Percentiles rank a stretch among this genome's conserved stretches.
These are phyloP conservation scores for Amauroascus niger DNA, from an alignment of 2,329 filamentous ascomycete species.

Conservation along the genomic window DNA sequence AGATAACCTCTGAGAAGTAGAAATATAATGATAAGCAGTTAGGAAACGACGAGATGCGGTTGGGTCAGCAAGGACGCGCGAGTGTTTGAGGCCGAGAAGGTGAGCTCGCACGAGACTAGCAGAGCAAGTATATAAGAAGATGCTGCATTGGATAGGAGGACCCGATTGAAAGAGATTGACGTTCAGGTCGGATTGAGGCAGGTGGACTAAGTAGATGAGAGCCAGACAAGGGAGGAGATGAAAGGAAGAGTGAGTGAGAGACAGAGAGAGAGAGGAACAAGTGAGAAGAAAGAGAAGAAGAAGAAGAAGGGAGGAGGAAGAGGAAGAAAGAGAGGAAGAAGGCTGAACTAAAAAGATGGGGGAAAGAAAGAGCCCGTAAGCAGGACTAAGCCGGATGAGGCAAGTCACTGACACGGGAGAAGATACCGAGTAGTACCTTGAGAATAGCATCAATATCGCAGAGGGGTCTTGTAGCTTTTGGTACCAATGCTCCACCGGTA, in stretches of 20 bases:
- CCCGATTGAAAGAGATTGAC: not conserved
- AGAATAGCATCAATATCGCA: not conserved
- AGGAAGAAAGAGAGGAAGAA: conserved; percentile 16
- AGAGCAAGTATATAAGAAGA: conserved; percentile 2
- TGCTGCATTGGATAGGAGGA: not conserved
- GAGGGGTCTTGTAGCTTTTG: not conserved
- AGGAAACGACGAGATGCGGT: conserved; percentile 7
- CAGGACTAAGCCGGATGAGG: not conserved
- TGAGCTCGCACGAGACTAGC: conserved; percentile 2
- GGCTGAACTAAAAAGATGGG: conserved; percentile 10
- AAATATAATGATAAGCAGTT: conserved; percentile 18
- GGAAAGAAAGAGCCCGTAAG: not conserved
- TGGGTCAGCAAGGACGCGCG: not conserved
- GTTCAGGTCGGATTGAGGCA: not conserved
- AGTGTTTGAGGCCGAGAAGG: not conserved
- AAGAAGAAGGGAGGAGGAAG: conserved; percentile 18
- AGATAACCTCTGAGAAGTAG: conserved; percentile 19
- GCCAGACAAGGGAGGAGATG: not conserved
- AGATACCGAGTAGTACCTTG: not conserved
- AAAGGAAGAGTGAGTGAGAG: conserved; percentile 10
- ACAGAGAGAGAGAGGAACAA: not conserved
- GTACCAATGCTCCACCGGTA: not conserved
- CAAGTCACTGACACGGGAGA: not conserved
- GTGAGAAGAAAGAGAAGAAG: conserved; percentile 11
- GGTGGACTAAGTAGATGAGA: not conserved